Conservation (phyloP, 352 stramenopile species). For the Peronospora destructor region DNA sequence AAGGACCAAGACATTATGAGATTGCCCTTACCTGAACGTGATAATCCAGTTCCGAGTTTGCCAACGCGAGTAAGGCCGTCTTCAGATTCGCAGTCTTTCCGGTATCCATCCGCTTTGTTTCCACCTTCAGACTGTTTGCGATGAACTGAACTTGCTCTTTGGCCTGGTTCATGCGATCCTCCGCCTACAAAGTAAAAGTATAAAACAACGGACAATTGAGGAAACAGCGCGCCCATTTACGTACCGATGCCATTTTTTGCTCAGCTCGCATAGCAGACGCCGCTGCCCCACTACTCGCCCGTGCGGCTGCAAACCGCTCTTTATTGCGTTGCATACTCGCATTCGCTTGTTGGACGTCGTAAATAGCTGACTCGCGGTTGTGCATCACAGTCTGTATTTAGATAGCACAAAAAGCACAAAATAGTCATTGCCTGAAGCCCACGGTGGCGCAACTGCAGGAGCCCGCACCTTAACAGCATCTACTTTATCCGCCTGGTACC, state of each 20-base stretch:
- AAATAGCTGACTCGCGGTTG: conserved; percentile 79
- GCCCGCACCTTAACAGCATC: conserved; percentile 72
- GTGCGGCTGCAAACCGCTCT: conserved; percentile 77
- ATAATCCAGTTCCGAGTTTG: conserved; percentile 75
- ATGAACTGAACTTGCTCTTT: conserved; percentile 87
- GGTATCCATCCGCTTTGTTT: conserved; percentile 77
- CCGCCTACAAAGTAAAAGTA: conserved; percentile 34
- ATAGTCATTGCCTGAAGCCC: conserved; percentile 1
- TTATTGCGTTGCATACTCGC: conserved; percentile 87
- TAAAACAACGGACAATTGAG: background rate
- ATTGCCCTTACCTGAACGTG: conserved; percentile 54
- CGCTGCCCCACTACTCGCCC: conserved; percentile 75
- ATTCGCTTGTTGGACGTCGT: conserved; percentile 85
- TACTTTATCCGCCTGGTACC: conserved; percentile 81
- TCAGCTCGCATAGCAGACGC: conserved; percentile 82
- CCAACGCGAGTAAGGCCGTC: conserved; percentile 63
- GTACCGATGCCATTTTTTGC: conserved; percentile 82
- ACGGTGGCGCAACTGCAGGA: background rate
- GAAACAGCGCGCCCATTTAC: conserved; percentile 4
- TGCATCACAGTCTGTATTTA: conserved; percentile 64
- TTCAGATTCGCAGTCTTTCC: conserved; percentile 76
- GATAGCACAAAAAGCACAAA: conserved; percentile 1
- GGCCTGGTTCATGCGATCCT: conserved; percentile 83
- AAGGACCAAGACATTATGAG: background rate
- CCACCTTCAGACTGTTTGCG: conserved; percentile 77